Percentiles rank a stretch among this genome's conserved stretches.
These are phyloP conservation scores for Stagonosporopsis cucurbitacearum DNA, from an alignment of 2,329 filamentous ascomycete species.

Conservation along the genomic window DNA sequence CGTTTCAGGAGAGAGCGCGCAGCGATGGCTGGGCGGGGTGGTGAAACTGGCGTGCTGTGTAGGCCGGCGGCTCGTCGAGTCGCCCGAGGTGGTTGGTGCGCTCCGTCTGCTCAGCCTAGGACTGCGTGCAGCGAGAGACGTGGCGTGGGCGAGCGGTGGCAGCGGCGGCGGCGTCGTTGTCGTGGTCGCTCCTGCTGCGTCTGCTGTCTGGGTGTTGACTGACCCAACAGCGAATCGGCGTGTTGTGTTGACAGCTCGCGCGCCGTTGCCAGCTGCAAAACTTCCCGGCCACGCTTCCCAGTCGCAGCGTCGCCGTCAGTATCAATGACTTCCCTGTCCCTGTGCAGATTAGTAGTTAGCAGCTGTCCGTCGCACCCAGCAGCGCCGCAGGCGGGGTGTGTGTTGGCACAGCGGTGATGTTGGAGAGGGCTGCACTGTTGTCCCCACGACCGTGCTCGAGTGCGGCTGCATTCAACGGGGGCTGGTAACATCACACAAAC, in stretches of 20 bases:
- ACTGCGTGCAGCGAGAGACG: constrained; percentile 13
- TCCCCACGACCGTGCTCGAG: constrained; percentile 17
- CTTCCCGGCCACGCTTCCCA: constrained; percentile 22
- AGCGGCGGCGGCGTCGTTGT: too few species aligned
- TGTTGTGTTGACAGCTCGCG: constrained; percentile 34
- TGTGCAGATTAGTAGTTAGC: constrained; percentile 45
- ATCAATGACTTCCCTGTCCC: constrained; percentile 32
- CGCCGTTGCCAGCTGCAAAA: constrained; percentile 29
- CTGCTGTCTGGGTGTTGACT: constrained; percentile 24
- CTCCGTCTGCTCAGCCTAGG: background rate
- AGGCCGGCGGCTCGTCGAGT: background rate
- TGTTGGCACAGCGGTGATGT: constrained; percentile 29
- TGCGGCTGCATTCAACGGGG: constrained; percentile 1
- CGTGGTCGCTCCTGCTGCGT: constrained; percentile 22
- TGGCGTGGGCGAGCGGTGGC: constrained; percentile 19
- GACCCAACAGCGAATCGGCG: constrained; percentile 31
- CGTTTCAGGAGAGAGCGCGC: constrained; percentile 35
- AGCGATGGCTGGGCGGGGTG: constrained; percentile 29
- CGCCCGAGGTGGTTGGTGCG: background rate
- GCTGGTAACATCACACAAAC: background rate
- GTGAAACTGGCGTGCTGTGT: constrained; percentile 16
- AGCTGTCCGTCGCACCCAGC: constrained; percentile 16
- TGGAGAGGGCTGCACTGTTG: constrained; percentile 21
- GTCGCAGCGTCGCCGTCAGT: constrained; percentile 15
- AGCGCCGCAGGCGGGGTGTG: constrained; percentile 30